phyloP scores from a whole-genome alignment of 2,329 filamentous ascomycete genomes.

The Penicillium sp. region DNA sequence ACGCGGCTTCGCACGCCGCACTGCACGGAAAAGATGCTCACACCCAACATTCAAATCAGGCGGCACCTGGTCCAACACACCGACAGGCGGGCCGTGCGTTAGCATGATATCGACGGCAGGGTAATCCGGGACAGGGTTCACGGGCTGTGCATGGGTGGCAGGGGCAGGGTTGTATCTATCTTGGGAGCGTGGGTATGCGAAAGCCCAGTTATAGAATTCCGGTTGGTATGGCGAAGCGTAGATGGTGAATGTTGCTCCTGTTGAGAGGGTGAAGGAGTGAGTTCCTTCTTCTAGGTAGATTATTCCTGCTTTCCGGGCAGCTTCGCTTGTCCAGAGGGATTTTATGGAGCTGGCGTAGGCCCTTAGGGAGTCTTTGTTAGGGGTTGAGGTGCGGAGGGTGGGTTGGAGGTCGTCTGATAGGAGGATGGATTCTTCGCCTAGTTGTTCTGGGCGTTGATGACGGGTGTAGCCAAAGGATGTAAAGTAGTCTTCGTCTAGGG shows the following conservation, averaged over 20 bases:
- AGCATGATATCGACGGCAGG: conserved; percentile 55
- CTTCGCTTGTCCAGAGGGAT: conserved; percentile 48
- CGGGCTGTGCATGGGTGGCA: conserved; percentile 21
- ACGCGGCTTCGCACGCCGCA: conserved; percentile 50
- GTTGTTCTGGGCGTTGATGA: conserved; percentile 25
- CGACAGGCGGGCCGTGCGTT: conserved; percentile 59
- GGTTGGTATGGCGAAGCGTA: conserved; percentile 55
- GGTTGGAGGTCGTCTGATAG: conserved; percentile 15
- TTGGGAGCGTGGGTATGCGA: conserved; percentile 50
- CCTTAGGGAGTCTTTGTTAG: conserved; percentile 4
- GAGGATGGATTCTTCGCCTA: conserved; percentile 22
- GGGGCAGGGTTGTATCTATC: conserved; percentile 53
- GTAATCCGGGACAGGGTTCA: conserved; percentile 45
- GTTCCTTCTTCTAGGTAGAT: conserved; percentile 57
- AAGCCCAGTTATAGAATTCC: conserved; percentile 57
- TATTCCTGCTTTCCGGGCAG: conserved; percentile 49
- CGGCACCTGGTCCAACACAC: conserved; percentile 48
- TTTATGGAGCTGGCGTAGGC: conserved; percentile 31
- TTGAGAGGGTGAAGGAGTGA: conserved; percentile 44
- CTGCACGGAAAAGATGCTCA: conserved; percentile 52
- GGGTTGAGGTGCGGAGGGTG: conserved; percentile 10
- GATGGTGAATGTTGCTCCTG: conserved; percentile 51
- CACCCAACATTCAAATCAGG: conserved; percentile 51
- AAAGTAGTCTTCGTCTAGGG: conserved; percentile 54
- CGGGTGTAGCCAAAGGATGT: conserved; percentile 25